A percentile compares a stretch with the other conserved stretches of the same genome.
These are phyloP conservation scores for Rhodotorula graminis DNA, from an alignment of 768 basidiomycete species.

Conservation along the genomic window DNA sequence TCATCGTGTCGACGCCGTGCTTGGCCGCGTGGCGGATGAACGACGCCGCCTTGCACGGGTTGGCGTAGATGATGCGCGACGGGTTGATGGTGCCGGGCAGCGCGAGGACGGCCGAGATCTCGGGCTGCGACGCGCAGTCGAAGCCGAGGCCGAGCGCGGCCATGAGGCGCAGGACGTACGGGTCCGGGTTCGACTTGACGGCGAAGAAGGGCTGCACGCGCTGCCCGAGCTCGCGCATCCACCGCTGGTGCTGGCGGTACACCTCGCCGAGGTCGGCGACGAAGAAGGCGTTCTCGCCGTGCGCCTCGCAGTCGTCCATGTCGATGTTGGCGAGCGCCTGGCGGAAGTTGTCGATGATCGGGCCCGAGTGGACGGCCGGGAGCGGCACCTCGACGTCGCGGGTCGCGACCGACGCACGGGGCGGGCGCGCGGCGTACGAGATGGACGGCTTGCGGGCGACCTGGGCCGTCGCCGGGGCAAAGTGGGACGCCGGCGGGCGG, in stretches of 20 bases:
- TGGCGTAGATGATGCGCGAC: slow-evolving; percentile 87
- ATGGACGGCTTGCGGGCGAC: slow-evolving; percentile 1
- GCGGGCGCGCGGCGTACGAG: slow-evolving; percentile 8
- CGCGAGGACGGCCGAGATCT: slow-evolving; percentile 73
- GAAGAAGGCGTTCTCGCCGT: slow-evolving; percentile 92
- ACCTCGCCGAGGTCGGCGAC: slow-evolving; percentile 88
- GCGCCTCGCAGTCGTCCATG: slow-evolving; percentile 47
- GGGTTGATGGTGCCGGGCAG: slow-evolving; percentile 62
- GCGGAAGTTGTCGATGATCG: slow-evolving; percentile 36
- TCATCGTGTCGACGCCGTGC: slow-evolving; percentile 82
- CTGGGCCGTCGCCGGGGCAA: neutral
- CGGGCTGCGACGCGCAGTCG: slow-evolving; percentile 93
- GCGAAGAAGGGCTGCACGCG: slow-evolving; percentile 93
- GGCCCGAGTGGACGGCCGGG: slow-evolving; percentile 32
- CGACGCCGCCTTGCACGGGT: slow-evolving; percentile 94
- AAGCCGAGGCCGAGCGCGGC: slow-evolving; percentile 87
- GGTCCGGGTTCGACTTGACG: slow-evolving; percentile 97
- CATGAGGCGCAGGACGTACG: slow-evolving; percentile 82
- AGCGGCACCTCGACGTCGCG: slow-evolving; percentile 16
- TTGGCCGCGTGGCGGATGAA: slow-evolving; percentile 82
- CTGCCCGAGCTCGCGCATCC: slow-evolving; percentile 67
- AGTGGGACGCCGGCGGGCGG: neutral
- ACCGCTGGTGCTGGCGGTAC: slow-evolving; percentile 76
- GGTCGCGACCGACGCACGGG: neutral
- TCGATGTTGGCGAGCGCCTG: slow-evolving; percentile 37